phyloP scores from a whole-genome alignment of 2,329 filamentous ascomycete species.

The Fusarium verticillioides region DNA sequence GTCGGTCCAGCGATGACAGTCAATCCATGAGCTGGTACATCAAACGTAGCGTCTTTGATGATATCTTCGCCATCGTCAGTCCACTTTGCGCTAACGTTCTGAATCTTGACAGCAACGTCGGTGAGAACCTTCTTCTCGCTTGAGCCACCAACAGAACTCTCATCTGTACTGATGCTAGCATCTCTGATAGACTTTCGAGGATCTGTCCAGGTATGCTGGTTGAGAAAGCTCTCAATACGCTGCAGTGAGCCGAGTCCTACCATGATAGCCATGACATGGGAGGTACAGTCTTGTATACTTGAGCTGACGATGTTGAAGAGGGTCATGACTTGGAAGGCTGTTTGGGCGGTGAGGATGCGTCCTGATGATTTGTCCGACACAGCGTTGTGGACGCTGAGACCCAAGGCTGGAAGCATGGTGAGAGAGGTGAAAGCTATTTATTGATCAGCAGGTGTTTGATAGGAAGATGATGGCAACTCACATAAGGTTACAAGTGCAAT shows the following conservation, averaged over 20 bases:
- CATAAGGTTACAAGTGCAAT: background rate
- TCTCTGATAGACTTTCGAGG: background rate
- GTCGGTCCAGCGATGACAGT: background rate
- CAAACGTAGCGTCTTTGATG: background rate
- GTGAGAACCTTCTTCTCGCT: background rate
- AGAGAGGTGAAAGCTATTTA: background rate
- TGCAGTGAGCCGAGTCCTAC: background rate
- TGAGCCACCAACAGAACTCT: background rate
- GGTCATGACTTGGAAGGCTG: background rate
- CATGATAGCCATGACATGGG: background rate
- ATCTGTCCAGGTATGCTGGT: background rate
- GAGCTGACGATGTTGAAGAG: background rate
- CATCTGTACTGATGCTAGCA: background rate
- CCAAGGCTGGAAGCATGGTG: background rate
- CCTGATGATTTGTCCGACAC: background rate
- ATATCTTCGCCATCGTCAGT: background rate
- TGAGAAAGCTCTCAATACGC: background rate
- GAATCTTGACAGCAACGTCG: background rate
- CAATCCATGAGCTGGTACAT: background rate
- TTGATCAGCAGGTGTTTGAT: background rate
- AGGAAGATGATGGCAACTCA: accelerated
- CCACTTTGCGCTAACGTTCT: background rate
- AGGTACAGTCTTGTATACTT: background rate
- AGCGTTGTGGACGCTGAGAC: background rate
- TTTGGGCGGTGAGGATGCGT: background rate